These are phyloP conservation scores for Vitis hybrid DNA, from an alignment of 177 flowering plant species.

Conservation along the genomic window DNA sequence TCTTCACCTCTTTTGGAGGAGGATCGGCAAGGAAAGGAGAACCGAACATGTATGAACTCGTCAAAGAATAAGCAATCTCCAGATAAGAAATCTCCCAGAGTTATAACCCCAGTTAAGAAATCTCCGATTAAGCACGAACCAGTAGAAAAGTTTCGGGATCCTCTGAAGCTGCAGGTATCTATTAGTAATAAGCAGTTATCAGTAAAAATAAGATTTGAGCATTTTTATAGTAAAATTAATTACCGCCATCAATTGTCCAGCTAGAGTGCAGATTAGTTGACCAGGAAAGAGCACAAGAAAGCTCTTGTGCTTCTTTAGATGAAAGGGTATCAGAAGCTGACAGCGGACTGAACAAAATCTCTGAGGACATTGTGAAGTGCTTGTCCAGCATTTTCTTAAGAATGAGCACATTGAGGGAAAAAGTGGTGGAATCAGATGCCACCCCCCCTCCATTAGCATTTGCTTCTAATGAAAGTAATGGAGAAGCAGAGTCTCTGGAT, in stretches of 20 bases:
- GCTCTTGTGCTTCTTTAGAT: slow-evolving; percentile 30
- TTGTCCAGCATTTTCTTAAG: slow-evolving; percentile 47
- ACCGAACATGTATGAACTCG: slow-evolving; percentile 24
- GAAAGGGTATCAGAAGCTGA: slow-evolving; percentile 27
- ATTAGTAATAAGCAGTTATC: background rate
- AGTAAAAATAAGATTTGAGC: background rate
- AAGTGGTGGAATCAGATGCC: slow-evolving; percentile 20
- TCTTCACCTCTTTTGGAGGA: slow-evolving; percentile 13
- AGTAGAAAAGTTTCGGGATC: slow-evolving; percentile 20
- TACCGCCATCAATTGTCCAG: slow-evolving; percentile 20
- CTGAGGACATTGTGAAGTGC: slow-evolving; percentile 58
- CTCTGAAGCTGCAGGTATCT: slow-evolving; percentile 36
- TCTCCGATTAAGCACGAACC: slow-evolving; percentile 30
- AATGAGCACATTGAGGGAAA: slow-evolving; percentile 41
- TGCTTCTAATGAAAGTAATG: slow-evolving; percentile 13
- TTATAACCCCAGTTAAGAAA: slow-evolving; percentile 27
- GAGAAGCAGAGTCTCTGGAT: slow-evolving; percentile 28
- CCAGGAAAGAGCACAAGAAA: slow-evolving; percentile 36
- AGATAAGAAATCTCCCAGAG: slow-evolving; percentile 20
- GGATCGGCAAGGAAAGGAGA: slow-evolving; percentile 42
- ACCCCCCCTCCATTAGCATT: slow-evolving; percentile 10
- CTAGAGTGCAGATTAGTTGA: slow-evolving; percentile 40
- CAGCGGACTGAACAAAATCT: slow-evolving; percentile 43
- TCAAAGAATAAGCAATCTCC: slow-evolving; percentile 34
- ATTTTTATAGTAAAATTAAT: background rate